Evolutionary conservation across 1,284 basidiomycete species (phyloP).

Genomic region (Naganishia sp.): DNA sequence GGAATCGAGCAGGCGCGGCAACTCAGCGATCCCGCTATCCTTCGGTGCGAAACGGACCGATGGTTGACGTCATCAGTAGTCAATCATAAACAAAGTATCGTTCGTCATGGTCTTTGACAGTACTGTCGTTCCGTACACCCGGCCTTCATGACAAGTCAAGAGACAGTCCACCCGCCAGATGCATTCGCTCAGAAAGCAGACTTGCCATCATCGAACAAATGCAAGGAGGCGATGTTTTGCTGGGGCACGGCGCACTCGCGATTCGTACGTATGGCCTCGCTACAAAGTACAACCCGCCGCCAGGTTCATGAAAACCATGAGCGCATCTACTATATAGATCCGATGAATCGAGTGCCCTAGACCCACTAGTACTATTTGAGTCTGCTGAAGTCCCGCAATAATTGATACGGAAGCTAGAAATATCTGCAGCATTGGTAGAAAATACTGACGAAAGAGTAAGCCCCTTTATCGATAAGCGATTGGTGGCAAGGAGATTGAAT

Average conservation of each 20-base stretch:
- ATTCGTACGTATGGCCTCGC: neutral
- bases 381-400: neutral
- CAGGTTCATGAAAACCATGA: conserved; percentile 7
- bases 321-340: neutral
- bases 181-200: no score
- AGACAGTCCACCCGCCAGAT: no score
- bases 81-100: no score
- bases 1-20: no score
- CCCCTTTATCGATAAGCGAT: no score
- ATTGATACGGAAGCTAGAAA: conserved; percentile 2
- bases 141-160: no score
- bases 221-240: no score
- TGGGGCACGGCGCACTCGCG: neutral
- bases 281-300: conserved; percentile 2
- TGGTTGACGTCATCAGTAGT: no score
- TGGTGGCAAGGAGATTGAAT: neutral
- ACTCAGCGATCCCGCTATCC: neutral
- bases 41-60: no score
- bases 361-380: conserved; percentile 8
- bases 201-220: no score
- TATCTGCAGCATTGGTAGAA: neutral
- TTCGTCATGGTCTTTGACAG: no score
- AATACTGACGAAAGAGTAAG: neutral
- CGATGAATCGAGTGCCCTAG: neutral
- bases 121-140: no score